These are phyloP conservation scores for Aspergillus neoniger DNA, from an alignment of 2,329 filamentous ascomycete species.

Conservation along the genomic window DNA sequence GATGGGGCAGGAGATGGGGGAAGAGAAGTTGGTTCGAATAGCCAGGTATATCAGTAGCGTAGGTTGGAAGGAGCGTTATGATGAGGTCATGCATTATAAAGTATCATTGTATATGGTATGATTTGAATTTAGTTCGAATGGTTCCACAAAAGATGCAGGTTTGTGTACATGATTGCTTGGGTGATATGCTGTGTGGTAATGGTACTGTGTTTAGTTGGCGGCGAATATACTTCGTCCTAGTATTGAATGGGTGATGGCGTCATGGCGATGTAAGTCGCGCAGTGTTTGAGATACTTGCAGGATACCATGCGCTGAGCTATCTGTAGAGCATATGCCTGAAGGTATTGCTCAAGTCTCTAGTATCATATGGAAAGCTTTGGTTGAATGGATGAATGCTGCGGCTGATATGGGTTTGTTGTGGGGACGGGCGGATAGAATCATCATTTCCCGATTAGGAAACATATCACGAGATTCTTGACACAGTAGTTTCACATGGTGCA, in stretches of 20 bases:
- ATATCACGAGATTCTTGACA: background rate
- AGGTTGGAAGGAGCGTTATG: background rate
- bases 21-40: no score
- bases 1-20: background rate
- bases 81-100: background rate
- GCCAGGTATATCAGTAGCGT: no score
- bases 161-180: background rate
- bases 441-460: background rate
- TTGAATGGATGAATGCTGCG: background rate
- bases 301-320: no score
- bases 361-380: background rate
- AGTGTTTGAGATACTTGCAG: no score
- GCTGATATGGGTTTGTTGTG: background rate
- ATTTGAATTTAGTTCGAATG: no score
- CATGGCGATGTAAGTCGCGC: slow-evolving; percentile 2
- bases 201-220: no score
- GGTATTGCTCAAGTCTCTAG: background rate
- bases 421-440: background rate
- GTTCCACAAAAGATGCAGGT: background rate
- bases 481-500: no score
- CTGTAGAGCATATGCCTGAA: no score
- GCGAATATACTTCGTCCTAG: no score
- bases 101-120: background rate
- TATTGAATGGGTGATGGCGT: background rate
- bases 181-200: no score